These are phyloP conservation scores for Zizania palustris DNA, from an alignment of 202 grass and related monocot genomes.

Conservation along the genomic window DNA sequence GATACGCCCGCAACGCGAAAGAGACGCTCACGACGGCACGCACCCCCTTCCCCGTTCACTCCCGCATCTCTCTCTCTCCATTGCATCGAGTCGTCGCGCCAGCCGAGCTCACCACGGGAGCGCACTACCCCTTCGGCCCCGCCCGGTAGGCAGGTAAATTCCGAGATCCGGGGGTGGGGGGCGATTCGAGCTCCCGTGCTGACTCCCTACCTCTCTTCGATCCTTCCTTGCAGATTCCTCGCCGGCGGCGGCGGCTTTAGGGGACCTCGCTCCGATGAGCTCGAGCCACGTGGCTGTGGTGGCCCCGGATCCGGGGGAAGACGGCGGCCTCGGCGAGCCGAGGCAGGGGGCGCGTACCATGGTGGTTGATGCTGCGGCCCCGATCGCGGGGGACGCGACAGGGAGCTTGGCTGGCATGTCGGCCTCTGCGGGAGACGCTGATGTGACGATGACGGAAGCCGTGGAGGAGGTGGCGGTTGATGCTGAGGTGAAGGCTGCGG, in stretches of 20 bases:
- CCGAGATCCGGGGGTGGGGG: constrained; percentile 45
- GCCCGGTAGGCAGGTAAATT: constrained; percentile 40
- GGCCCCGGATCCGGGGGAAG: constrained; percentile 52
- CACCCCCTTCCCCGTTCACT: neutral
- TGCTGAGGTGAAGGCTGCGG: too few species aligned
- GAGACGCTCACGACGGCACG: constrained; percentile 17
- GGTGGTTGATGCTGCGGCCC: neutral
- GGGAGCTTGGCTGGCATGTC: constrained; percentile 33
- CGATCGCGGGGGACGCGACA: neutral
- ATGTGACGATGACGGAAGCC: constrained; percentile 41
- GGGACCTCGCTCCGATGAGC: constrained; percentile 51
- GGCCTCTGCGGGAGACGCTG: constrained; percentile 32
- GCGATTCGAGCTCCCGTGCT: constrained; percentile 44
- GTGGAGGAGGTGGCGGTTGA: constrained; percentile 25
- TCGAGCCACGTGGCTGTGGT: constrained; percentile 47
- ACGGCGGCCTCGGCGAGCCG: neutral
- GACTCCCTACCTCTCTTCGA: constrained; percentile 9
- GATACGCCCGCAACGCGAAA: constrained; percentile 4
- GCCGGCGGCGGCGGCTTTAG: neutral
- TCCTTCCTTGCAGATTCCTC: constrained; percentile 38
- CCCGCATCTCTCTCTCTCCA: constrained; percentile 12
- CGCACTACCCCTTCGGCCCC: neutral
- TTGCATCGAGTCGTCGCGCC: constrained; percentile 13
- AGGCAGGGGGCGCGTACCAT: neutral
- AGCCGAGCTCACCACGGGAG: neutral